Evolutionary conservation across 805 yeast genomes (phyloP).

Genomic region (Cyberlindnera xylosilytica): DNA sequence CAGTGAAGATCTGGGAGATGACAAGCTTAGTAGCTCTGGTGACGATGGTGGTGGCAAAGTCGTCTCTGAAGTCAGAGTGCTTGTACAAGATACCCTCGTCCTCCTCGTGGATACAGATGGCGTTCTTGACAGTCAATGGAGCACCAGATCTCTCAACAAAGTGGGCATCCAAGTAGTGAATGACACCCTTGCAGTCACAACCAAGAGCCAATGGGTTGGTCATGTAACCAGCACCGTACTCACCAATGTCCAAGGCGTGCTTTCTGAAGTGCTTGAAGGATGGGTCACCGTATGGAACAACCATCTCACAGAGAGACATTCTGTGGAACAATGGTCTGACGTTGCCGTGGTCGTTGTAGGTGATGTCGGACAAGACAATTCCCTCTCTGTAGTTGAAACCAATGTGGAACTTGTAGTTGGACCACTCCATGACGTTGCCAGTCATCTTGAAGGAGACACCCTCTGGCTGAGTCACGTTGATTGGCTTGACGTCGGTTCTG

Average conservation of each 20-base stretch:
- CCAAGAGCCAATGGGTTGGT: constrained; percentile 76
- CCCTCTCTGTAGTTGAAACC: constrained; percentile 89
- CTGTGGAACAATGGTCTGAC: constrained; percentile 76
- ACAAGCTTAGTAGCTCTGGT: constrained; percentile 74
- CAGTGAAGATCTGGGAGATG: constrained; percentile 79
- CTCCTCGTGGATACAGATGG: constrained; percentile 82
- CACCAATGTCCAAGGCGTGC: constrained; percentile 85
- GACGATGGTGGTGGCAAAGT: constrained; percentile 68
- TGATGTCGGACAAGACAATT: constrained; percentile 69
- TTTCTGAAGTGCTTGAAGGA: constrained; percentile 80
- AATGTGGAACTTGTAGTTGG: constrained; percentile 71
- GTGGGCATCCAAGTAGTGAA: constrained; percentile 80
- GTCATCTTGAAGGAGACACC: constrained; percentile 75
- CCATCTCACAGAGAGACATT: constrained; percentile 76
- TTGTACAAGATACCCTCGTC: constrained; percentile 78
- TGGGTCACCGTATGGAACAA: constrained; percentile 81
- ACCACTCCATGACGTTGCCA: constrained; percentile 72
- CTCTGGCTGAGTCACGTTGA: constrained; percentile 72
- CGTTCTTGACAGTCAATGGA: constrained; percentile 69
- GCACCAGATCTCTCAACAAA: constrained; percentile 66
- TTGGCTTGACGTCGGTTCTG: constrained; percentile 64
- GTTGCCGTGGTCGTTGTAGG: constrained; percentile 73
- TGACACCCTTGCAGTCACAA: constrained; percentile 84
- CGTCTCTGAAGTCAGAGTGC: constrained; percentile 83
- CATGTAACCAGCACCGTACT: constrained; percentile 85